A percentile compares a stretch with the other conserved stretches of the same genome.
These are phyloP conservation scores for Cercis canadensis DNA, from an alignment of 306 rosid genomes.

Conservation along the genomic window DNA sequence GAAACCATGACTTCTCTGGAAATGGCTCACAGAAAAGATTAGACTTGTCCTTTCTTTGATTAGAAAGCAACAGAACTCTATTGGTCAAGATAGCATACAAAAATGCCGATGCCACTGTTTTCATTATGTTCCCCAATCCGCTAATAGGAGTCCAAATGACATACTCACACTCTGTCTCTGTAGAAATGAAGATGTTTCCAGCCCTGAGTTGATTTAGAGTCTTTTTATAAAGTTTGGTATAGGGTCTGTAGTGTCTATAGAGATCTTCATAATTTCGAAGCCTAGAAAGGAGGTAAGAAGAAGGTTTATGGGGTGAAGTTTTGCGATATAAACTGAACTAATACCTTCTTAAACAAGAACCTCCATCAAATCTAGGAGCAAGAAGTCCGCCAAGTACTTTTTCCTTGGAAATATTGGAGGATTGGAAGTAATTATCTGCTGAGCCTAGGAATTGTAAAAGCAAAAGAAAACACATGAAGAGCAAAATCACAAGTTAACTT, in stretches of 20 bases:
- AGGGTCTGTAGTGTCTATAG: slow-evolving; percentile 58
- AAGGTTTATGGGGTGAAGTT: slow-evolving; percentile 40
- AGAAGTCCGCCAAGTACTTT: slow-evolving; percentile 53
- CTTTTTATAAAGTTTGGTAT: slow-evolving; percentile 52
- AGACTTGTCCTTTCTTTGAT: slow-evolving; percentile 59
- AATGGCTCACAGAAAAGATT: slow-evolving; percentile 67
- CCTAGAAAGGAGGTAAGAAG: slow-evolving; percentile 55
- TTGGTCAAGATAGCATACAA: slow-evolving; percentile 62
- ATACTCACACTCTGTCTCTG: slow-evolving; percentile 50
- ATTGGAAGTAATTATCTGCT: slow-evolving; percentile 21
- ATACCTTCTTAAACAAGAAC: slow-evolving; percentile 58
- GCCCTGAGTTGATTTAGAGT: slow-evolving; percentile 45
- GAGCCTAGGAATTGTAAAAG: slow-evolving; percentile 37
- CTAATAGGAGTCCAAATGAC: slow-evolving; percentile 59
- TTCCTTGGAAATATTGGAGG: slow-evolving; percentile 31
- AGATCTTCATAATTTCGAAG: slow-evolving; percentile 59
- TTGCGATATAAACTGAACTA: slow-evolving; percentile 49
- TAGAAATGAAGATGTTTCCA: slow-evolving; percentile 30
- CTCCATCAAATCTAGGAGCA: slow-evolving; percentile 47
- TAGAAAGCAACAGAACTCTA: slow-evolving; percentile 56
- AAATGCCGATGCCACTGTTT: slow-evolving; percentile 57
- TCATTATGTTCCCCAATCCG: slow-evolving; percentile 61
- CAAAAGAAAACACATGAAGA: background rate
- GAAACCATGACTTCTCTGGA: slow-evolving; percentile 58
- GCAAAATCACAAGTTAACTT: too few relatives aligned